These are phyloP conservation scores for Angophora floribunda DNA, from an alignment of 345 rosid species.

Conservation along the genomic window DNA sequence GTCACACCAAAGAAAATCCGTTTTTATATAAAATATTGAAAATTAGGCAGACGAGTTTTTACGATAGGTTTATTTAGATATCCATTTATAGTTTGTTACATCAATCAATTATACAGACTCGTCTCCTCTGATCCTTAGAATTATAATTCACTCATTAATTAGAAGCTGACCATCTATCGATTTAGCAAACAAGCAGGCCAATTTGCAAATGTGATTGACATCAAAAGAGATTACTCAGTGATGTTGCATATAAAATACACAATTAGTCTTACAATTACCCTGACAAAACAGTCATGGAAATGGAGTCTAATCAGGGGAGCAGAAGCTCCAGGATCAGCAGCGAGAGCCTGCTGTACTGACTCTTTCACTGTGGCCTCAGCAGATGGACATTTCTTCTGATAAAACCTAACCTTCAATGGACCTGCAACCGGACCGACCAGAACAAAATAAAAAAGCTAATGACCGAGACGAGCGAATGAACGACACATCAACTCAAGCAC, in stretches of 20 bases:
- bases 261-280: neutral
- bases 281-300: slow-evolving; percentile 20
- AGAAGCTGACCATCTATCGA: neutral
- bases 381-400: neutral
- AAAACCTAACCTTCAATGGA: slow-evolving; percentile 1
- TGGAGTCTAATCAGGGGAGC: slow-evolving; percentile 8
- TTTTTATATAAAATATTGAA: too few relatives aligned
- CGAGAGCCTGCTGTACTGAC: neutral
- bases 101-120: neutral
- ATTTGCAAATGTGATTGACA: neutral
- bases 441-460: too few relatives aligned
- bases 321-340: neutral
- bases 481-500: neutral
- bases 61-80: neutral
- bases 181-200: neutral
- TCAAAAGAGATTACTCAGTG: neutral
- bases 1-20: neutral
- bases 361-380: slow-evolving; percentile 5
- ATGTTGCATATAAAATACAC: neutral
- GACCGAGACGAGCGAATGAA: neutral
- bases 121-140: too few relatives aligned
- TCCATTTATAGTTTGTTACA: neutral
- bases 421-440: neutral
- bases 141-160: neutral
- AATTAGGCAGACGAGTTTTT: too few relatives aligned